phyloP scores from a whole-genome alignment of 441 rosid species.

The Iberis amara region DNA sequence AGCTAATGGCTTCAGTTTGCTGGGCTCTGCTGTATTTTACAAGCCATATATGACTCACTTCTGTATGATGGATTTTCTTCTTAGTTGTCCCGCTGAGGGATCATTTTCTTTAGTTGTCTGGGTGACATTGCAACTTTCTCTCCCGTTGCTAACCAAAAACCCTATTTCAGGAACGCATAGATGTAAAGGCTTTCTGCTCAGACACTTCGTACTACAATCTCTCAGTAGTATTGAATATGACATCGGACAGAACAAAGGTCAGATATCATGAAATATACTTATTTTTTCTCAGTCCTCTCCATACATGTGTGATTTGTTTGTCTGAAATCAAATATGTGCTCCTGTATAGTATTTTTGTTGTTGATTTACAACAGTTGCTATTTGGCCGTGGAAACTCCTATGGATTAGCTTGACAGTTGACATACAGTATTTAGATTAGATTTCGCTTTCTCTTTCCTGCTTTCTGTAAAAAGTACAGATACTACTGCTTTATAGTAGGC shows the following conservation, averaged over 20 bases:
- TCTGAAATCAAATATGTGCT: constrained; percentile 21
- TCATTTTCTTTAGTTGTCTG: constrained; percentile 19
- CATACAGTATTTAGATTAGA: constrained; percentile 15
- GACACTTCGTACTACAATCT: constrained; percentile 86
- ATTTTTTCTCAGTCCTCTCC: constrained; percentile 1
- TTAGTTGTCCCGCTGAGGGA: constrained; percentile 18
- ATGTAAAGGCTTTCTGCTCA: constrained; percentile 70
- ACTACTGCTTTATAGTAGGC: constrained; percentile 13
- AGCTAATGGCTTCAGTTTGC: constrained; percentile 19
- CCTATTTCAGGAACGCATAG: constrained; percentile 80
- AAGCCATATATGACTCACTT: constrained; percentile 15
- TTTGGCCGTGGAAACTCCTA: constrained; percentile 1
- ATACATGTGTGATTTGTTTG: constrained; percentile 14
- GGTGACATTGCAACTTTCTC: constrained; percentile 9
- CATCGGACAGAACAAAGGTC: constrained; percentile 98
- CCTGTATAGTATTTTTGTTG: constrained; percentile 15
- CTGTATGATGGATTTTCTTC: neutral
- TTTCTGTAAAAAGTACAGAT: constrained; percentile 11
- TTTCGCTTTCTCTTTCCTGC: neutral
- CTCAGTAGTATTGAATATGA: constrained; percentile 78
- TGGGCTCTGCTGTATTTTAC: neutral
- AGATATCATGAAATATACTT: constrained; percentile 20
- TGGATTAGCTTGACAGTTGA: constrained; percentile 9
- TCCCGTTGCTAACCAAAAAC: constrained; percentile 25
- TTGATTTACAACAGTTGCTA: constrained; percentile 9